Conservation (phyloP, 495 filamentous ascomycete genomes). For the Penicillium egyptiacum region DNA sequence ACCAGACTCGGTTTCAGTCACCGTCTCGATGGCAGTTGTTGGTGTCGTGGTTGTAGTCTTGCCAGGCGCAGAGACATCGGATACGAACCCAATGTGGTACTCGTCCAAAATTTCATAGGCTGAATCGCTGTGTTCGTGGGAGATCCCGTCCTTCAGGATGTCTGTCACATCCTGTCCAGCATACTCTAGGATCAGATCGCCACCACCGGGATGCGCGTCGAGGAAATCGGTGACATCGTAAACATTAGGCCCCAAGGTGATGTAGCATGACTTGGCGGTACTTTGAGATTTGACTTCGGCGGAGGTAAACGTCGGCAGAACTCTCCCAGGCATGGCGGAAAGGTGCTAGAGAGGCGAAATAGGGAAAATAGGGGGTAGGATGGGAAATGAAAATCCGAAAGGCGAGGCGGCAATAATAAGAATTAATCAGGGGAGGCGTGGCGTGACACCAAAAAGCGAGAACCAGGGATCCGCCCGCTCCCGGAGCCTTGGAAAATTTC, state of each 20-base stretch:
- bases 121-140: constrained; percentile 81
- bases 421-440: constrained; percentile 13
- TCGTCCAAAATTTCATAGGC: constrained; percentile 93
- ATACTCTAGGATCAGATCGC: constrained; percentile 84
- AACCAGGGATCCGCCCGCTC: constrained; percentile 13
- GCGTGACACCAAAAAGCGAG: constrained; percentile 7
- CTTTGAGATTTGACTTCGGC: constrained; percentile 82
- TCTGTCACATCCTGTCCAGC: constrained; percentile 81
- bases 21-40: constrained; percentile 23
- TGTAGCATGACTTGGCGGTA: constrained; percentile 82
- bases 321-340: constrained; percentile 50
- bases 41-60: constrained; percentile 16
- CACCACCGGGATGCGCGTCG: constrained; percentile 85
- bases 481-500: constrained; percentile 7
- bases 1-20: constrained; percentile 39
- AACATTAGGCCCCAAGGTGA: constrained; percentile 84
- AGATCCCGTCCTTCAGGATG: constrained; percentile 80
- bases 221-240: constrained; percentile 94
- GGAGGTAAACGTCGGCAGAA: constrained; percentile 73
- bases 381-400: background rate
- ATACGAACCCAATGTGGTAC: constrained; percentile 77
- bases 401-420: background rate
- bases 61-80: constrained; percentile 27
- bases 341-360: background rate
- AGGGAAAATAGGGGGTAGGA: background rate